Evolutionary conservation across 371 early-diverging fungal species (phyloP), one percentile per base, ranked within the genome.

Genomic region (Mucor indicus): DNA sequence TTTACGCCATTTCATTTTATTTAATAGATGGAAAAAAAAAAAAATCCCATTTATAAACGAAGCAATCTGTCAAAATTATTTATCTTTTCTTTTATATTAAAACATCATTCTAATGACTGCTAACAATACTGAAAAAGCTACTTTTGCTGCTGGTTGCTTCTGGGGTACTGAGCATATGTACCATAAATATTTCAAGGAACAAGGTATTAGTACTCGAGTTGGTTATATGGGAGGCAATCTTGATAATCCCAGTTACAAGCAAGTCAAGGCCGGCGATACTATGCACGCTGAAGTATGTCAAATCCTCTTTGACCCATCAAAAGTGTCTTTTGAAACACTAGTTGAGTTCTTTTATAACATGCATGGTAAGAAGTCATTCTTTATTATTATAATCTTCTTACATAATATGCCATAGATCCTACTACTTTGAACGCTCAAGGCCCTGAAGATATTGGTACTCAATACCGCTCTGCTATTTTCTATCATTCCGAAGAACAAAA

Each of bases 241-340:
- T 5, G 57, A 54, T 0, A 53, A 69, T 16, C 80, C 89, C 9
- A 70, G 46, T 27, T 90, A 90, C 54, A 55, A 66, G 50, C 75
- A 84, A 37, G 87, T 87, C 24, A 86, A 85, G 66, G 60, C 71
- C 2, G 91, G 90, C 10, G 44, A 47, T 10, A 84, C 91, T 5
- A 63, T 75, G 15, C 94, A 96, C 54, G 92, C 92, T 4, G 94
- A 96, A 63, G 92, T 84, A 0, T 64, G 91, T 12, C 80, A 86
- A 43, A 52, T 96, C 21, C 60, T 77, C 22, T 94, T 83, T 58
- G 85, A 89, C 48, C 90, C 93, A 4, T 38, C 62, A 2, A 65
- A 73, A 24, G 63, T 91, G 12, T 64, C 75, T 7, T 95, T 84
- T 62, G 71, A 61, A 16, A 65, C 69, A 12, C 69, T 96, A 19